A percentile compares a stretch with the other conserved stretches of the same genome.
phyloP scores from a whole-genome alignment of 106 monocot species.

The Triglochin maritima region DNA sequence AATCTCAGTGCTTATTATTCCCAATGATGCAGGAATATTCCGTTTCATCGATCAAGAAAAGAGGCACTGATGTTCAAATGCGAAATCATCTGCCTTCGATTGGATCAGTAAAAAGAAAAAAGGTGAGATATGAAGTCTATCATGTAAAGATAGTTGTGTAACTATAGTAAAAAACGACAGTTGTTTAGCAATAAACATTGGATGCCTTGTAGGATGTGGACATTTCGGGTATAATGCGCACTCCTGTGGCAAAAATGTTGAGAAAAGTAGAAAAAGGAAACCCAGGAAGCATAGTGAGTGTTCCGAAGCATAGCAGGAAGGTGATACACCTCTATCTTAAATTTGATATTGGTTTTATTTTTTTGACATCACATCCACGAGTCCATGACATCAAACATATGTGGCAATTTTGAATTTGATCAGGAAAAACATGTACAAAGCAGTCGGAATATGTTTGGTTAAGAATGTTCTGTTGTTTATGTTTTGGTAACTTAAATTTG shows the following conservation, averaged over 20 bases:
- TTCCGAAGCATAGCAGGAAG: slow-evolving; percentile 78
- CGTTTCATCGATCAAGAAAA: slow-evolving; percentile 75
- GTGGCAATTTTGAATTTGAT: too few species aligned
- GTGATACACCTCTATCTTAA: neutral
- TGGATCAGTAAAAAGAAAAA: slow-evolving; percentile 46
- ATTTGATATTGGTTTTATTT: too few species aligned
- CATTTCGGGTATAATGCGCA: slow-evolving; percentile 48
- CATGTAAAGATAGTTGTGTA: neutral
- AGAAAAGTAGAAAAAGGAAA: slow-evolving; percentile 53
- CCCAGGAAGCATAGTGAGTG: slow-evolving; percentile 23
- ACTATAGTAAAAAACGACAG: neutral
- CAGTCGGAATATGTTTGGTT: too few species aligned
- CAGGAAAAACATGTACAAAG: too few species aligned
- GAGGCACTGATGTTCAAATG: slow-evolving; percentile 39
- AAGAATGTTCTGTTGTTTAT: too few species aligned
- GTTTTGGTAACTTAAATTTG: neutral
- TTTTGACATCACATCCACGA: too few species aligned
- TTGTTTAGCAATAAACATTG: neutral
- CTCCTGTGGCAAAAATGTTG: slow-evolving; percentile 69
- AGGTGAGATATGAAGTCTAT: slow-evolving; percentile 24
- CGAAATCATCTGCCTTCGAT: slow-evolving; percentile 28
- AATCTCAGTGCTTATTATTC: too few species aligned
- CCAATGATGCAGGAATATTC: slow-evolving; percentile 55
- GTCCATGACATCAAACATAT: too few species aligned
- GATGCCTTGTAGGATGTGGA: slow-evolving; percentile 48